Evolutionary conservation across 208 protist species (phyloP).

Genomic region (Vickermania ingenoplastis): DNA sequence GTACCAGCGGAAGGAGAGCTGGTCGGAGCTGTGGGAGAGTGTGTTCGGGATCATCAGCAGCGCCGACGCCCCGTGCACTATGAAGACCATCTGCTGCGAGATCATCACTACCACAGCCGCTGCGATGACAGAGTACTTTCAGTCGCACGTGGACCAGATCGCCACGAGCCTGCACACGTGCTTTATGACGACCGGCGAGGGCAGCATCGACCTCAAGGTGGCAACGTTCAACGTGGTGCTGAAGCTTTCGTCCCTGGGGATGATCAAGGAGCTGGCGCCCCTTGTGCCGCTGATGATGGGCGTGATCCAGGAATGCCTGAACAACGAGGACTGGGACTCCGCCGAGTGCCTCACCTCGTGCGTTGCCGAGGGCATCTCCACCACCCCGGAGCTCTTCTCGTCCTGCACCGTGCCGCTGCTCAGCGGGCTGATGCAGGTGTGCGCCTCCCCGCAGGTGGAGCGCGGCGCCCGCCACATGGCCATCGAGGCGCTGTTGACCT

Average conservation of each 20-base stretch:
- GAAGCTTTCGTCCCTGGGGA: constrained; percentile 25
- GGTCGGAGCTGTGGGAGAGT: constrained; percentile 63
- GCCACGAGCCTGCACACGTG: constrained; percentile 42
- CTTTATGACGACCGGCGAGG: constrained; percentile 17
- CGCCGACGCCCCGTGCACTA: constrained; percentile 18
- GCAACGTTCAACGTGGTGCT: constrained; percentile 49
- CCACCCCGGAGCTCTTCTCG: constrained; percentile 41
- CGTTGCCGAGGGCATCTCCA: constrained; percentile 41
- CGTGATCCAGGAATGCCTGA: constrained; percentile 49
- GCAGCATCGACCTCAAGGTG: constrained; percentile 33
- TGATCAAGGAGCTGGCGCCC: constrained; percentile 21
- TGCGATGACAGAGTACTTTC: constrained; percentile 43
- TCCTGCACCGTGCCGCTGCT: constrained; percentile 35
- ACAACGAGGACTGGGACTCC: constrained; percentile 48
- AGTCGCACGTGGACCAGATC: constrained; percentile 24
- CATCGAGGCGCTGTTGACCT: constrained; percentile 68
- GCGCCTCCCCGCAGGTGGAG: constrained; percentile 35
- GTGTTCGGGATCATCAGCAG: constrained; percentile 52
- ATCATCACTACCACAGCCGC: constrained; percentile 51
- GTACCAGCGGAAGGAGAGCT: constrained; percentile 45
- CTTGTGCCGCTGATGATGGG: constrained; percentile 57
- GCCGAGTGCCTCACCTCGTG: constrained; percentile 37
- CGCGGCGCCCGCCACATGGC: constrained; percentile 57
- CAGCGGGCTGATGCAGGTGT: constrained; percentile 63
- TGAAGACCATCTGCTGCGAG: constrained; percentile 74